These are phyloP conservation scores for Arabidopsis suecica DNA, from an alignment of 345 rosid species.

Conservation along the genomic window DNA sequence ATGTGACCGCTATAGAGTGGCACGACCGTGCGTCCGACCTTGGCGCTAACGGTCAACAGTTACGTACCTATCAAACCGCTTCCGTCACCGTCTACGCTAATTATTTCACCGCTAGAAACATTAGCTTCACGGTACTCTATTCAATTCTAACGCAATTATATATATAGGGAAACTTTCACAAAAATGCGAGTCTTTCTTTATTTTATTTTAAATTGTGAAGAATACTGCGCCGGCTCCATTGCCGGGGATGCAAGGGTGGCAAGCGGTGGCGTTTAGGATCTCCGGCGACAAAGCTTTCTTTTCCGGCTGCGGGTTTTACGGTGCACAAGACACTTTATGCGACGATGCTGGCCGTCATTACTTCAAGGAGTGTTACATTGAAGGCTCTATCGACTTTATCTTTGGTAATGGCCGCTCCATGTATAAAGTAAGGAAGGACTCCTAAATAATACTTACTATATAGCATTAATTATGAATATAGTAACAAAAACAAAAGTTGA, in stretches of 20 bases:
- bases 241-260: conserved; percentile 97
- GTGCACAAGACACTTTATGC: conserved; percentile 93
- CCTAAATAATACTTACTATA: background rate
- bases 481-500: background rate
- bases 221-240: conserved; percentile 95
- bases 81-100: conserved; percentile 87
- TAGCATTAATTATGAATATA: background rate
- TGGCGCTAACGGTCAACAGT: conserved; percentile 80
- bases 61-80: conserved; percentile 91
- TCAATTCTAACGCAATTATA: background rate
- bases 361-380: conserved; percentile 89
- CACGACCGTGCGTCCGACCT: conserved; percentile 94
- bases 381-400: conserved; percentile 94
- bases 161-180: background rate
- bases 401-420: conserved; percentile 95
- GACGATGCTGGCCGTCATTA: conserved; percentile 96
- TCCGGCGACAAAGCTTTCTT: conserved; percentile 94
- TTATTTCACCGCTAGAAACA: conserved; percentile 85
- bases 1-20: conserved; percentile 87
- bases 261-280: conserved; percentile 90
- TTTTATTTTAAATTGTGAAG: conserved; percentile 38
- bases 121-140: conserved; percentile 79
- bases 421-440: conserved; percentile 74
- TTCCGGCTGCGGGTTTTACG: conserved; percentile 87
- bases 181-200: background rate